Conservation (phyloP, 345 rosid species). For the Aegle marmelos region DNA sequence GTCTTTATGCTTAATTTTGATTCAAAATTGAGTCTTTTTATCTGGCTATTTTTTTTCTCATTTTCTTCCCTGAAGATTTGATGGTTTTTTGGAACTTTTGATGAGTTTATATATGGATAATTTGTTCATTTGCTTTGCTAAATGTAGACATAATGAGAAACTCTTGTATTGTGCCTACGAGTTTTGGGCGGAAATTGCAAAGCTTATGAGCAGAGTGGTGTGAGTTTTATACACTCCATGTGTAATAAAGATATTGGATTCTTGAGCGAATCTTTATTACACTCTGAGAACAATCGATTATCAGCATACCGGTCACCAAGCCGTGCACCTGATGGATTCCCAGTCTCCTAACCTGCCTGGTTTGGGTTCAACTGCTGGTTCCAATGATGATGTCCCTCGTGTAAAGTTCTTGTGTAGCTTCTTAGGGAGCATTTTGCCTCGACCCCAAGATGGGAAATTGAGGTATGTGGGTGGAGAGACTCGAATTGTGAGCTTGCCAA, state of each 20-base stretch:
- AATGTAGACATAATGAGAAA: neutral
- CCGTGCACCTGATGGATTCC: conserved; percentile 46
- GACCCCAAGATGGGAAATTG: conserved; percentile 94
- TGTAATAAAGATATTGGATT: conserved; percentile 43
- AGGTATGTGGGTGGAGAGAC: conserved; percentile 98
- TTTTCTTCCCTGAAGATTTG: conserved; percentile 7
- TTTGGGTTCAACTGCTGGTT: conserved; percentile 31
- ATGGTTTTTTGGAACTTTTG: conserved; percentile 12
- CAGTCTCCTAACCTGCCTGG: conserved; percentile 34
- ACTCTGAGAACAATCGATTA: conserved; percentile 17
- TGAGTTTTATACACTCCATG: conserved; percentile 39
- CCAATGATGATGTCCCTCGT: conserved; percentile 66
- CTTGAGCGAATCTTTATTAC: conserved; percentile 20
- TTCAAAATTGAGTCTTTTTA: neutral
- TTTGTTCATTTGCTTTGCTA: conserved; percentile 19
- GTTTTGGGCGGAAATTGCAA: conserved; percentile 22
- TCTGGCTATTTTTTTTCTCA: neutral
- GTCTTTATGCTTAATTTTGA: conserved; percentile 10
- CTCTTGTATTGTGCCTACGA: conserved; percentile 26
- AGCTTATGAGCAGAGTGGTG: conserved; percentile 14
- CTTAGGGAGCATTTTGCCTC: conserved; percentile 85
- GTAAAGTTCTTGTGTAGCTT: conserved; percentile 91
- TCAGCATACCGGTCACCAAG: conserved; percentile 21
- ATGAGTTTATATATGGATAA: conserved; percentile 24
- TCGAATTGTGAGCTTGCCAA: conserved; percentile 65